phyloP scores from a whole-genome alignment of 768 basidiomycete genomes.

The Mycena kentingensis region DNA sequence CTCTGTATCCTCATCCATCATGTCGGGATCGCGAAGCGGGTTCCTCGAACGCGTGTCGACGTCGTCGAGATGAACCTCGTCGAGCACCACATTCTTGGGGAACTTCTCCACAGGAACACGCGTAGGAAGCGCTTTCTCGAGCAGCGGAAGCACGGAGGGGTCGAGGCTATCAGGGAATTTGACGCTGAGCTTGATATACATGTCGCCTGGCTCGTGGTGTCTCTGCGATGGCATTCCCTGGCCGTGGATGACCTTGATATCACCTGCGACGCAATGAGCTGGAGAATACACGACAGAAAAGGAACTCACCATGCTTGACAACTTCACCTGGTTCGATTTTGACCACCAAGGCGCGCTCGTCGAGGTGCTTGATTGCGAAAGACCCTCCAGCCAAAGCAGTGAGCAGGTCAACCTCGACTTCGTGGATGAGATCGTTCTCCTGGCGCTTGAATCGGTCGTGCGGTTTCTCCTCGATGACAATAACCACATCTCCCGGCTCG shows the following conservation, averaged over 20 bases:
- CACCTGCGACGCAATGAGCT: slow-evolving; percentile 49
- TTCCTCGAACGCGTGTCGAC: slow-evolving; percentile 66
- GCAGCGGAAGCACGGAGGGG: slow-evolving; percentile 60
- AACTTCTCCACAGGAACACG: slow-evolving; percentile 68
- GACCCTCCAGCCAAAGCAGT: slow-evolving; percentile 92
- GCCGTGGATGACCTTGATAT: slow-evolving; percentile 85
- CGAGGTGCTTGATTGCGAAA: slow-evolving; percentile 88
- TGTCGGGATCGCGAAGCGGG: slow-evolving; percentile 64
- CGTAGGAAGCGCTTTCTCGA: slow-evolving; percentile 86
- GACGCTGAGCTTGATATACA: slow-evolving; percentile 85
- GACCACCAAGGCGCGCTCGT: slow-evolving; percentile 86
- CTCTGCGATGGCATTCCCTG: slow-evolving; percentile 99
- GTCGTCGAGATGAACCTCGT: slow-evolving; percentile 85
- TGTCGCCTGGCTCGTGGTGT: slow-evolving; percentile 94
- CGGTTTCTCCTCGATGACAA: slow-evolving; percentile 90
- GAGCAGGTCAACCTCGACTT: slow-evolving; percentile 90
- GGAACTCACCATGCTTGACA: slow-evolving; percentile 84
- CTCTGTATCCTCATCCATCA: slow-evolving; percentile 92
- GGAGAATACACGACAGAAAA: slow-evolving; percentile 6
- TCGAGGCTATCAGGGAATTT: slow-evolving; percentile 87
- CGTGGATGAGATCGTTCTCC: slow-evolving; percentile 83
- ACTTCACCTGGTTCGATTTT: slow-evolving; percentile 87
- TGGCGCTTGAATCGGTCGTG: slow-evolving; percentile 88
- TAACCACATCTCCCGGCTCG: slow-evolving; percentile 91
- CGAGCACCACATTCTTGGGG: slow-evolving; percentile 66